Evolutionary conservation across 176 grass and related monocot genomes (phyloP), one percentile per base, ranked within the genome.

Genomic region (Eragrostis nindensis): DNA sequence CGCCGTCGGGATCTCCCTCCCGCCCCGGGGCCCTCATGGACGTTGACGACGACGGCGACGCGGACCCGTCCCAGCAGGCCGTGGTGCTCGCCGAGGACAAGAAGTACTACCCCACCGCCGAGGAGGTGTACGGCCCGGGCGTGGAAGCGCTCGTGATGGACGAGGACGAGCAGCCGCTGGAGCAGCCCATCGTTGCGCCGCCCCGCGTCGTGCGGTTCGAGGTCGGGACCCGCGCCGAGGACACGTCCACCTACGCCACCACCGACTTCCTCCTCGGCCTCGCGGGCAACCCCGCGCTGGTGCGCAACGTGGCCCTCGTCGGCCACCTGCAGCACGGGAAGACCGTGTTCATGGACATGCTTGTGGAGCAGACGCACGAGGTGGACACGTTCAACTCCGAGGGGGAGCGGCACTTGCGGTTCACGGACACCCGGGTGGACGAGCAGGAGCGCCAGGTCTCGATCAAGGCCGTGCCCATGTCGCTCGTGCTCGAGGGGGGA

Each of bases 61-160:
- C 74, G 22, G 90, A 85, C 40, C 71, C 92, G 19, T 74, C 84
- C 46, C 89, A 92, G 66, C 72, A 70, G 68, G 73, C 87, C 62
- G 90, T 99, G 48, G 92, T 99, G 49, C 96, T 99, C 38, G 92
- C 96, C 11, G 96, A 99, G 89, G 96, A 99, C 79, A 99, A 99
- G 86, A 99, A 99, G 92, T 95, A 99, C 71, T 99, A 95, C 85
- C 96, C 96, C 79, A 95, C 96, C 14, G 96, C 96, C 16, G 96
- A 99, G 84, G 96, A 99, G 80, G 96, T 99, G 57, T 99, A 90
- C 70, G 96, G 96, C 0, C 90, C 94, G 16, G 96, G 93, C 74
- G 96, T 99, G 26, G 92, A 99, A 83, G 82, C 96, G 75, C 96
- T 99, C 47, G 96, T 99, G 27, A 99, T 99, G 96, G 96, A 99